Evolutionary conservation across 2,329 filamentous ascomycete species (phyloP).

Genomic region (Trichophyton benhamiae): DNA sequence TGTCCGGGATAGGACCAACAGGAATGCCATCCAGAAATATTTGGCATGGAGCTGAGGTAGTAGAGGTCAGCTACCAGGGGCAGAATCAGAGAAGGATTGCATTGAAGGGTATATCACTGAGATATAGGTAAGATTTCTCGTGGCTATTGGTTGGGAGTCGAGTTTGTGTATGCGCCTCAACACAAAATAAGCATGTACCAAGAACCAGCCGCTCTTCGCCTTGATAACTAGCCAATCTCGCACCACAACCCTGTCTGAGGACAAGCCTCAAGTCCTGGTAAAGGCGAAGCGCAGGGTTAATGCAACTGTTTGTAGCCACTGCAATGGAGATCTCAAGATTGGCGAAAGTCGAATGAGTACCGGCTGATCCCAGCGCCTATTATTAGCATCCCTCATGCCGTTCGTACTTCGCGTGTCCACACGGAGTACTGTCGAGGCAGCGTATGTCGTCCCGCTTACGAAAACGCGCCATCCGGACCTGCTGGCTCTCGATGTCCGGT

Average conservation of each 20-base stretch:
- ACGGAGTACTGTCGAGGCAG: not conserved
- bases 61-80: not conserved
- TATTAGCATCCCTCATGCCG: too few species aligned
- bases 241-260: not conserved
- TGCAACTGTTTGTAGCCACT: too few species aligned
- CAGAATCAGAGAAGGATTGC: not conserved
- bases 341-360: too few species aligned
- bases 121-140: not conserved
- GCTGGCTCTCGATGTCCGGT: not conserved
- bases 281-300: too few species aligned
- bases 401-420: too few species aligned
- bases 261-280: not conserved
- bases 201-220: not conserved
- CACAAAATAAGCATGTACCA: not conserved
- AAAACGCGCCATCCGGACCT: not conserved
- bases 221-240: not conserved
- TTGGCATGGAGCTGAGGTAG: not conserved
- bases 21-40: not conserved
- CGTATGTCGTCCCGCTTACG: not conserved
- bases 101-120: not conserved
- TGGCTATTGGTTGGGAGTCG: not conserved
- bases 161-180: not conserved
- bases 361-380: too few species aligned
- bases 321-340: too few species aligned
- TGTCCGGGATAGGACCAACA: too few species aligned